Percentiles rank a stretch among this genome's conserved stretches.
phyloP scores from a whole-genome alignment of 768 basidiomycete species.

The Leucosporidium creatinivorum region DNA sequence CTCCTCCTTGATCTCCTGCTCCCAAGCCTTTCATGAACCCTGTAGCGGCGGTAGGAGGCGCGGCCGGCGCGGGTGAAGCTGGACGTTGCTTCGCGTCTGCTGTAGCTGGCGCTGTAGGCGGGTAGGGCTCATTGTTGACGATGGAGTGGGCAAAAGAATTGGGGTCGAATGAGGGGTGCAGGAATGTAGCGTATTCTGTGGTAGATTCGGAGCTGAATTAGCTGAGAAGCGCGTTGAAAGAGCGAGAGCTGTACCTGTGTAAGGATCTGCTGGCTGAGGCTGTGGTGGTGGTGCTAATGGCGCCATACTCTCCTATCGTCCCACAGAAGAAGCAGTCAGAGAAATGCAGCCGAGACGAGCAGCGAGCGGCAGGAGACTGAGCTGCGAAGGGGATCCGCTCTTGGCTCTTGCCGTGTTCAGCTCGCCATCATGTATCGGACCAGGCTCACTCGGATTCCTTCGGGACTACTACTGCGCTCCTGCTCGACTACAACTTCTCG shows the following conservation, averaged over 20 bases:
- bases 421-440: no score
- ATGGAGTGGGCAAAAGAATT: slow-evolving; percentile 87
- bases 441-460: no score
- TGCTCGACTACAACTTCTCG: no score
- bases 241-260: not conserved
- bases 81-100: slow-evolving; percentile 38
- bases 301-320: no score
- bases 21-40: slow-evolving; percentile 30
- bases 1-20: slow-evolving; percentile 53
- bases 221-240: not conserved
- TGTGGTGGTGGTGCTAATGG: not conserved
- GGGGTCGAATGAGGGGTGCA: slow-evolving; percentile 67
- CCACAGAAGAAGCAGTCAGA: no score
- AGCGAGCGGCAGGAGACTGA: no score
- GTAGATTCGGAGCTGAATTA: not conserved
- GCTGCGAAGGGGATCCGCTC: no score
- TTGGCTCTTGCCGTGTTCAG: no score
- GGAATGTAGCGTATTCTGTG: slow-evolving; percentile 65
- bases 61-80: slow-evolving; percentile 47
- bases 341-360: no score
- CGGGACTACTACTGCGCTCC: no score
- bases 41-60: slow-evolving; percentile 7
- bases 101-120: slow-evolving; percentile 43
- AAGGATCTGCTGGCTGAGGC: not conserved
- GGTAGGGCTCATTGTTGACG: slow-evolving; percentile 72